phyloP scores from a whole-genome alignment of 2,329 filamentous ascomycete species.

The Aureobasidium sp. region DNA sequence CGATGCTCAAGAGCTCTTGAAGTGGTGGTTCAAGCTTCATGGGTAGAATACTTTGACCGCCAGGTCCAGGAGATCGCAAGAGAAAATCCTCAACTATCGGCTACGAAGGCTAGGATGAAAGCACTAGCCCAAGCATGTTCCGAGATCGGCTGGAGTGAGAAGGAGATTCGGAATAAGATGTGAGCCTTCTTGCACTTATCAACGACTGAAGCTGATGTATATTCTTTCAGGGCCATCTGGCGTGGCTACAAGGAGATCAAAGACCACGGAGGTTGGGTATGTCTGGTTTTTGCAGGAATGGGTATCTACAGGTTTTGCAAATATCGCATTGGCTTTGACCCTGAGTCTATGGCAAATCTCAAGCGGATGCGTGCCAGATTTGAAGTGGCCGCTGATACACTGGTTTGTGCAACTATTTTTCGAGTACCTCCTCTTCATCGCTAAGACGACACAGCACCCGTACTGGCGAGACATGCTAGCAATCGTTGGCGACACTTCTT shows the following conservation, averaged over 20 bases:
- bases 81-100: constrained; percentile 35
- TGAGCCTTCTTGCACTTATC: not conserved
- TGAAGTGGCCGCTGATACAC: constrained; percentile 47
- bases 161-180: constrained; percentile 48
- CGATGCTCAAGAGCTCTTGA: constrained; percentile 50
- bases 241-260: constrained; percentile 54
- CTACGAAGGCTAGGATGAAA: constrained; percentile 45
- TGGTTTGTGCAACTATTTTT: constrained; percentile 21
- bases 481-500: constrained; percentile 38
- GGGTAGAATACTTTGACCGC: constrained; percentile 49
- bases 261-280: constrained; percentile 49
- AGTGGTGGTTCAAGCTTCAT: constrained; percentile 52
- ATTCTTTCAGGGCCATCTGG: constrained; percentile 40
- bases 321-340: constrained; percentile 48
- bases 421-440: not conserved
- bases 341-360: constrained; percentile 44
- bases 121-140: constrained; percentile 48
- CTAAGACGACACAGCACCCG: constrained; percentile 31
- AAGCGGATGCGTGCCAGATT: constrained; percentile 40
- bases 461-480: constrained; percentile 45
- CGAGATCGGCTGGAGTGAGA: constrained; percentile 50
- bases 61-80: constrained; percentile 39
- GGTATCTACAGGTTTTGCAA: constrained; percentile 56
- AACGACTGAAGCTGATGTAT: not conserved
- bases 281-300: constrained; percentile 51